Evolutionary conservation across 805 yeast genomes (phyloP).

Genomic region (Phaffomyces opuntiae): DNA sequence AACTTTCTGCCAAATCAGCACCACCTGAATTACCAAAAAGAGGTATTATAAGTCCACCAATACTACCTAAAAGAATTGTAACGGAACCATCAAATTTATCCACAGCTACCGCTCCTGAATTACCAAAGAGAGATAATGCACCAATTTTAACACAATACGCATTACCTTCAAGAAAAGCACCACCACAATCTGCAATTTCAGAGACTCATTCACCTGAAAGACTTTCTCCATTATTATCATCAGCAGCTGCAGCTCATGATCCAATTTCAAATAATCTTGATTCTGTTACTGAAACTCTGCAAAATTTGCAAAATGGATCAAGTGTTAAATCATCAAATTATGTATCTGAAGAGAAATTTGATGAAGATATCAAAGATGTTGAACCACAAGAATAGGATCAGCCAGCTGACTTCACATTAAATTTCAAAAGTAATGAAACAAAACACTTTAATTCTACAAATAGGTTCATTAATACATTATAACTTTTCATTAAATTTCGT

Average conservation of each 20-base stretch:
- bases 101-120: not conserved
- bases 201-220: too few species aligned
- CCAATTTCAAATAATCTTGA: not conserved
- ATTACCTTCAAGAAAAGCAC: conserved; percentile 5
- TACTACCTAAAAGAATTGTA: too few species aligned
- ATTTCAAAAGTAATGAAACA: too few species aligned
- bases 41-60: not conserved
- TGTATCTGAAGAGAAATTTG: not conserved
- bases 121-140: conserved; percentile 1
- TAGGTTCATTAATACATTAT: not conserved
- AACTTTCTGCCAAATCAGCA: not conserved
- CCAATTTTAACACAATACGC: not conserved
- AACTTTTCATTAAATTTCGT: too few species aligned
- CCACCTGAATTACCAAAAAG: conserved; percentile 3
- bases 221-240: too few species aligned
- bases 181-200: not conserved
- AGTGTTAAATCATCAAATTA: too few species aligned
- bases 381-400: not conserved
- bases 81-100: too few species aligned
- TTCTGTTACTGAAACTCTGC: not conserved
- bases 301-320: too few species aligned
- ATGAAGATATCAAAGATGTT: not conserved
- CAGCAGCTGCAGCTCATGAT: too few species aligned
- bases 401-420: not conserved
- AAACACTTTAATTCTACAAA: too few species aligned